Conservation (phyloP, 1,284 basidiomycete species). For the Apiotrichum sp. region DNA sequence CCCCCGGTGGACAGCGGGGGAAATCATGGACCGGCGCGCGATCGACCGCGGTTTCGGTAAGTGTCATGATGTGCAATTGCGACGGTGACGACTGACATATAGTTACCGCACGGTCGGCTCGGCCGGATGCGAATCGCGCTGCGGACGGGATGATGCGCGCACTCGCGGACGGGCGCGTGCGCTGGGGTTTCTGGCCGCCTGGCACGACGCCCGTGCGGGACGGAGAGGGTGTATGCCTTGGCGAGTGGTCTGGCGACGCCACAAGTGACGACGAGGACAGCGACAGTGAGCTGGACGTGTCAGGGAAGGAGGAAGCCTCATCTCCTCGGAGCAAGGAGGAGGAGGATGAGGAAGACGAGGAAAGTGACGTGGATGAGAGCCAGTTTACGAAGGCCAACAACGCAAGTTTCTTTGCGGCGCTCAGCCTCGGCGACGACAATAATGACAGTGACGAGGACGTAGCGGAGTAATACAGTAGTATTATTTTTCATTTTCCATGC, state of each 20-base stretch:
- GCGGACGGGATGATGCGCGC: slow-evolving; percentile 78
- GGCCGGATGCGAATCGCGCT: slow-evolving; percentile 79
- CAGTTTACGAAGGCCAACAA: slow-evolving; percentile 9
- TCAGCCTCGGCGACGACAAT: slow-evolving; percentile 3
- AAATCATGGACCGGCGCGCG: slow-evolving; percentile 72
- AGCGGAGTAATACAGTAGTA: too few relatives aligned
- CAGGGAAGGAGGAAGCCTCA: too few relatives aligned
- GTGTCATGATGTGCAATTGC: background rate
- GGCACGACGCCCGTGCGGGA: background rate
- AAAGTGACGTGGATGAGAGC: slow-evolving; percentile 1
- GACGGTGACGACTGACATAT: background rate
- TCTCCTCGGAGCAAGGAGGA: too few relatives aligned
- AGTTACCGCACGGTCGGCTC: slow-evolving; percentile 77
- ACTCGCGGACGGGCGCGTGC: slow-evolving; percentile 70
- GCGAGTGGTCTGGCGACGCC: background rate
- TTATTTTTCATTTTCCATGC: too few relatives aligned
- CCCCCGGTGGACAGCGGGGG: slow-evolving; percentile 51
- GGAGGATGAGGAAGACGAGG: background rate
- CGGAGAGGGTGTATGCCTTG: slow-evolving; percentile 10
- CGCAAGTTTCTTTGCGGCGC: slow-evolving; percentile 13
- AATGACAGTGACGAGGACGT: background rate
- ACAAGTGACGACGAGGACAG: background rate
- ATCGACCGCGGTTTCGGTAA: slow-evolving; percentile 60
- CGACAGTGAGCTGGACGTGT: too few relatives aligned
- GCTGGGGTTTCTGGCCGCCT: slow-evolving; percentile 78